Percentiles rank a stretch among this genome's conserved stretches.
Evolutionary conservation across 2,329 filamentous ascomycete species (phyloP).

Genomic region (Taxawa tesnikishii): DNA sequence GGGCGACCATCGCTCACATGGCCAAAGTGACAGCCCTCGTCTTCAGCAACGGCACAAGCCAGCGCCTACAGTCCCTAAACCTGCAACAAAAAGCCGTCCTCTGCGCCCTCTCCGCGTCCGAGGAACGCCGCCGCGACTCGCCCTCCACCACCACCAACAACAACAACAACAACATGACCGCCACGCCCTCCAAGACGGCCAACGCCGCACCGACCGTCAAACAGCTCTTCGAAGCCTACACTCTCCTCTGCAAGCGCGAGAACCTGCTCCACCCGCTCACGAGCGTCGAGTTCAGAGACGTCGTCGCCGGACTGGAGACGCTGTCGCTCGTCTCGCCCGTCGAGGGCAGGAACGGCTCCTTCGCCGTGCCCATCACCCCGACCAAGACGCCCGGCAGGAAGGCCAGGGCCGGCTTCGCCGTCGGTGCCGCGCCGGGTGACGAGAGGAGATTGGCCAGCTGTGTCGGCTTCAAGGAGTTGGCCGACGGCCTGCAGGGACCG

Average conservation of each 20-base stretch:
- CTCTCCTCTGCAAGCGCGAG: slow-evolving; percentile 68
- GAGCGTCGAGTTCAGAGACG: slow-evolving; percentile 86
- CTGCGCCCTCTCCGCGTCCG: slow-evolving; percentile 77
- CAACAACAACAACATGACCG: slow-evolving; percentile 5
- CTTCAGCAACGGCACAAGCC: slow-evolving; percentile 78
- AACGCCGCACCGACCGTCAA: slow-evolving; percentile 58
- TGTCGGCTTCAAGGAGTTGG: slow-evolving; percentile 22
- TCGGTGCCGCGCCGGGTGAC: slow-evolving; percentile 34
- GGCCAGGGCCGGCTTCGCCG: slow-evolving; percentile 30
- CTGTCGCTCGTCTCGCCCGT: slow-evolving; percentile 63
- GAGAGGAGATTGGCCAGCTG: slow-evolving; percentile 37
- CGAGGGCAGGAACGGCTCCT: slow-evolving; percentile 53
- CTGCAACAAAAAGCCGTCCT: slow-evolving; percentile 93
- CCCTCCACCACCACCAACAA: slow-evolving; percentile 7
- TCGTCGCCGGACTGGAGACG: slow-evolving; percentile 79
- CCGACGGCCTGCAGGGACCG: slow-evolving; percentile 18
- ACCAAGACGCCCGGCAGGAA: slow-evolving; percentile 50
- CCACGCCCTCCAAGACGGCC: slow-evolving; percentile 28
- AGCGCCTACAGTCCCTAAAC: slow-evolving; percentile 78
- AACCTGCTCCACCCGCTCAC: slow-evolving; percentile 83
- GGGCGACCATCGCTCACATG: slow-evolving; percentile 80
- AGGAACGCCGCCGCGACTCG: slow-evolving; percentile 53
- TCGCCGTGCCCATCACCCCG: slow-evolving; percentile 47
- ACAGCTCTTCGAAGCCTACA: slow-evolving; percentile 73
- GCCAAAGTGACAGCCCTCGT: slow-evolving; percentile 82